Base-by-base conservation (phyloP, 1,284 basidiomycete species). In the Trichosporon ovoides region DNA sequence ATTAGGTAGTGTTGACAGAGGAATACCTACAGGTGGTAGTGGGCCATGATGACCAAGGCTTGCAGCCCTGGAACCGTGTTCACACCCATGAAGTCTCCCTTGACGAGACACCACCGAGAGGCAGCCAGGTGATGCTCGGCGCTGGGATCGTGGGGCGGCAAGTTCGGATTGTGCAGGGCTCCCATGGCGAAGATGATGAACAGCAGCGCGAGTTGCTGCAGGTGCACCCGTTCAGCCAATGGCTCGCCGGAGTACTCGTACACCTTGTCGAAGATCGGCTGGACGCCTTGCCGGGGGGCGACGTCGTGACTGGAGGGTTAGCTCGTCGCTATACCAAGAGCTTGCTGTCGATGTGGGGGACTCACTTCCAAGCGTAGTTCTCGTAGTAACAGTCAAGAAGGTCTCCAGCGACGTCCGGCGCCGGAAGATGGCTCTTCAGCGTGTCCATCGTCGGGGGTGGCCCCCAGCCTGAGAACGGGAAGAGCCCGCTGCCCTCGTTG, bases 151-250 rank as follows among this genome's bases (percentile, higher is more conserved):
- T 74, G 59, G 14, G 71, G 65, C 19, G 75, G 59, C 20, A 76
- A 40, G 52, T 75, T 66, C 36, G 72, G 66, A 50, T 67, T 72
- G 62, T 73, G 65, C 59, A 74, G 53, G 0, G 68, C 63, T 3
- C 73, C 73, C 59, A 74, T 65, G 1, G 73, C 73, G 13, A 74
- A 57, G 50, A 73, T 65, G 19, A 68, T 66, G 58, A 65, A 73
- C 10, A 74, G 53, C 2, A 73, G 59, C 0, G 69, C 71, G 4
- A 75, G 62, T 38, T 70, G 68, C 34, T 74, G 71, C 2, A 66
- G 63, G 51, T 71, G 66, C 14, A 62, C 54, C 7, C 49, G 35
- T n/a, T 38, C 35, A 3, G 51, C 14, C 3, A 49, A 19, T 9
- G 57, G 53, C 22, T 51, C 38, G 16, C 40, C 53, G 3, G 35